Percentiles rank a stretch among this genome's conserved stretches.
Conservation (phyloP, 306 rosid species). For the Trifolium fragiferum region DNA sequence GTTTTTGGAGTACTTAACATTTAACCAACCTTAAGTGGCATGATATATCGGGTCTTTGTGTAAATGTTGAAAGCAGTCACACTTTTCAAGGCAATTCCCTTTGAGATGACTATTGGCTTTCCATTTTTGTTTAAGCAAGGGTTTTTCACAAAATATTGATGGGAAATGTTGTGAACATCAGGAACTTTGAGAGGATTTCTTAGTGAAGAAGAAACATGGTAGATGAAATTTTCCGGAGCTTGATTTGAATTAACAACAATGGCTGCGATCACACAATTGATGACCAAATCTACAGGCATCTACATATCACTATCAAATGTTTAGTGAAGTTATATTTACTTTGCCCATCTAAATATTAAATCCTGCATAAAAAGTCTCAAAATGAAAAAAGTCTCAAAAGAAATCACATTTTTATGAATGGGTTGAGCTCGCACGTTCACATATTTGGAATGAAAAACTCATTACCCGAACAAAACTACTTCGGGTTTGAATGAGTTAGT, state of each 20-base stretch:
- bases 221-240: neutral
- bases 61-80: constrained; percentile 37
- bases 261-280: constrained; percentile 50
- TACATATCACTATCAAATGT: constrained; percentile 17
- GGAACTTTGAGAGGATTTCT: constrained; percentile 44
- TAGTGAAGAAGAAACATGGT: constrained; percentile 35
- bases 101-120: constrained; percentile 29
- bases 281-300: constrained; percentile 62
- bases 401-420: too few relatives aligned
- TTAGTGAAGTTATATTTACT: neutral
- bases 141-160: constrained; percentile 34
- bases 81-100: neutral
- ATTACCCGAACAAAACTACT: too few relatives aligned
- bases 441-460: too few relatives aligned
- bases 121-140: constrained; percentile 38
- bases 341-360: too few relatives aligned
- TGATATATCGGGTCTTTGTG: constrained; percentile 29
- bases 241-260: constrained; percentile 43
- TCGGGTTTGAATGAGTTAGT: too few relatives aligned
- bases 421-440: too few relatives aligned
- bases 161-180: neutral
- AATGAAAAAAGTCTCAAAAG: too few relatives aligned
- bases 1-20: neutral
- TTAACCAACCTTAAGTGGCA: constrained; percentile 52
- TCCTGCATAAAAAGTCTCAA: too few relatives aligned